Evolutionary conservation across 2,329 filamentous ascomycete genomes (phyloP).

Genomic region (Cytospora chrysosperma): DNA sequence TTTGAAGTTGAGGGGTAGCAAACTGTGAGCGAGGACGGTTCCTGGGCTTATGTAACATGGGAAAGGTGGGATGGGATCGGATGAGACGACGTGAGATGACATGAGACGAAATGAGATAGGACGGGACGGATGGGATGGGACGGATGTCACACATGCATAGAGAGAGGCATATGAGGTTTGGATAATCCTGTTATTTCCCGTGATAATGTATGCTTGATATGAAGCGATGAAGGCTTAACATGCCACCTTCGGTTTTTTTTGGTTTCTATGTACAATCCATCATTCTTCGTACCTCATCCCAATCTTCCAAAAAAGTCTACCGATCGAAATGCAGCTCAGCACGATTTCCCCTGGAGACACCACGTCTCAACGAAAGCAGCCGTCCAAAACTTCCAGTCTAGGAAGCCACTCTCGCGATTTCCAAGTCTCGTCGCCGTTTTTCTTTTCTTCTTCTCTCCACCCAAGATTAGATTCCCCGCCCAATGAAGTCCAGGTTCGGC

Average conservation of each 20-base stretch:
- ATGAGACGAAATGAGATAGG: no score
- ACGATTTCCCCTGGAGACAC: not conserved
- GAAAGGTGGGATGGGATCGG: not conserved
- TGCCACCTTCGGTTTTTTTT: no score
- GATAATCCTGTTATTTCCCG: not conserved
- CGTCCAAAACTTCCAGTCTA: not conserved
- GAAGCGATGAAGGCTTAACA: not conserved
- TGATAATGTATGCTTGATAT: not conserved
- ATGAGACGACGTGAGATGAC: no score
- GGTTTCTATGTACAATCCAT: not conserved
- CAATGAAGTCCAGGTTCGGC: conserved; percentile 20
- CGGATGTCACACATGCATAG: not conserved
- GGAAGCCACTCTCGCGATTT: not conserved
- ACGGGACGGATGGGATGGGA: not conserved
- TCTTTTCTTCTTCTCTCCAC: no score
- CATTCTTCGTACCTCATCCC: not conserved
- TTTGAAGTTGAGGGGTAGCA: conserved; percentile 34
- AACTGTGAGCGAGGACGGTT: not conserved
- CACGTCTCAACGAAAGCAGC: not conserved
- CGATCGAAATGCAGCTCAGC: not conserved
- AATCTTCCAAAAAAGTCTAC: not conserved
- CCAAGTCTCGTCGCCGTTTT: no score
- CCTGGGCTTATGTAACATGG: not conserved
- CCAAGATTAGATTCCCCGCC: conserved; percentile 14
- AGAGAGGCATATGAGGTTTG: not conserved